These are phyloP conservation scores for Blastobotrys buckinghamii DNA, from an alignment of 1,139 yeast genomes.

Conservation along the genomic window DNA sequence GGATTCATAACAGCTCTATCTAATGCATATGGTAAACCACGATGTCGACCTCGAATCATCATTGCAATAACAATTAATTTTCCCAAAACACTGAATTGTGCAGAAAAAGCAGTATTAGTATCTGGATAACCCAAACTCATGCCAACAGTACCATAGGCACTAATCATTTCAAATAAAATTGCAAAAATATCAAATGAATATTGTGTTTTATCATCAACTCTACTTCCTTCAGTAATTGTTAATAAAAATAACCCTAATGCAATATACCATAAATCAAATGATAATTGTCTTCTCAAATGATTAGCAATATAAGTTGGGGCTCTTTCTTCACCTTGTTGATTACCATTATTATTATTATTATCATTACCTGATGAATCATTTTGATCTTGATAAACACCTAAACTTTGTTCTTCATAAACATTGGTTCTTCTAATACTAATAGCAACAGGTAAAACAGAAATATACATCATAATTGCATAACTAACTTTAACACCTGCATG, in stretches of 20 bases:
- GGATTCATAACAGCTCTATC: slow-evolving; percentile 94
- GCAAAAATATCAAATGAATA: slow-evolving; percentile 56
- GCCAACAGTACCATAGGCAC: slow-evolving; percentile 97
- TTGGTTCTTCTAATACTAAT: slow-evolving; percentile 94
- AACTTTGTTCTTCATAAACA: slow-evolving; percentile 93
- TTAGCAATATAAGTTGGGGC: slow-evolving; percentile 62
- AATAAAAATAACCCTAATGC: slow-evolving; percentile 80
- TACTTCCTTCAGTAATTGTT: slow-evolving; percentile 75
- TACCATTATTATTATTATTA: slow-evolving; percentile 18
- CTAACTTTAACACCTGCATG: slow-evolving; percentile 93
- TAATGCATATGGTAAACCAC: slow-evolving; percentile 90
- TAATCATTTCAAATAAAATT: slow-evolving; percentile 77
- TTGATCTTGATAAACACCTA: slow-evolving; percentile 59
- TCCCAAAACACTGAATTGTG: slow-evolving; percentile 63
- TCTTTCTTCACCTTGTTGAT: slow-evolving; percentile 26
- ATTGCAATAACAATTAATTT: slow-evolving; percentile 81
- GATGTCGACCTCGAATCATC: slow-evolving; percentile 92
- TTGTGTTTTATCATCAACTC: slow-evolving; percentile 42
- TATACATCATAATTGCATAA: slow-evolving; percentile 96
- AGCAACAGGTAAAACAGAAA: slow-evolving; percentile 92
- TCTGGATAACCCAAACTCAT: slow-evolving; percentile 76
- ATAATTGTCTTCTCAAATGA: slow-evolving; percentile 85
- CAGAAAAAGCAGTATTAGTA: slow-evolving; percentile 62
- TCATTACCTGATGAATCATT: background rate
- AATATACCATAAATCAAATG: slow-evolving; percentile 93